Evolutionary conservation across 2,329 filamentous ascomycete genomes (phyloP).

Genomic region (Sclerotinia subarctica): DNA sequence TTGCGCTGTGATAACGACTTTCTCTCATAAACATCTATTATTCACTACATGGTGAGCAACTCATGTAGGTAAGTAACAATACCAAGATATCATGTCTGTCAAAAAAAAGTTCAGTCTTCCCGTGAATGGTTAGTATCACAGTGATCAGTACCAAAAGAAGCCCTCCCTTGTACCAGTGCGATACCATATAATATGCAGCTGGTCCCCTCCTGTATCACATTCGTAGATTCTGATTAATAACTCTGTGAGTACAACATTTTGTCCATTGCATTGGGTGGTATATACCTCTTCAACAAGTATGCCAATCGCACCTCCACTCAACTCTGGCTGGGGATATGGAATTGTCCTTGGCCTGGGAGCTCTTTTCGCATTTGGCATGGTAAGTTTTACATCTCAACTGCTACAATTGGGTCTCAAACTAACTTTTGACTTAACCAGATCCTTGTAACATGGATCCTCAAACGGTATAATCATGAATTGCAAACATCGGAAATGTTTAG

Average conservation of each 20-base stretch:
- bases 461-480: constrained; percentile 66
- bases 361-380: constrained; percentile 62
- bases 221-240: neutral
- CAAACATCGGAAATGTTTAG: constrained; percentile 93
- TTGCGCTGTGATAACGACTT: neutral
- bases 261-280: neutral
- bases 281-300: constrained; percentile 26
- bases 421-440: constrained; percentile 29
- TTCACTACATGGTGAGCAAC: neutral
- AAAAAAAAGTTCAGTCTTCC: neutral
- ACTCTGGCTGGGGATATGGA: constrained; percentile 56
- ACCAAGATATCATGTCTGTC: neutral
- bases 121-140: constrained; percentile 4
- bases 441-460: constrained; percentile 39
- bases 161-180: neutral
- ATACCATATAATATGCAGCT: constrained; percentile 12
- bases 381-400: constrained; percentile 35
- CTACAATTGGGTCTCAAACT: neutral
- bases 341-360: constrained; percentile 59
- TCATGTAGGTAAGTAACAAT: neutral
- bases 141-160: neutral
- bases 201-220: neutral
- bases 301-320: constrained; percentile 37
- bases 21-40: neutral
- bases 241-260: neutral